phyloP scores from a whole-genome alignment of 495 filamentous ascomycete genomes.

The Cercophora newfieldiana region DNA sequence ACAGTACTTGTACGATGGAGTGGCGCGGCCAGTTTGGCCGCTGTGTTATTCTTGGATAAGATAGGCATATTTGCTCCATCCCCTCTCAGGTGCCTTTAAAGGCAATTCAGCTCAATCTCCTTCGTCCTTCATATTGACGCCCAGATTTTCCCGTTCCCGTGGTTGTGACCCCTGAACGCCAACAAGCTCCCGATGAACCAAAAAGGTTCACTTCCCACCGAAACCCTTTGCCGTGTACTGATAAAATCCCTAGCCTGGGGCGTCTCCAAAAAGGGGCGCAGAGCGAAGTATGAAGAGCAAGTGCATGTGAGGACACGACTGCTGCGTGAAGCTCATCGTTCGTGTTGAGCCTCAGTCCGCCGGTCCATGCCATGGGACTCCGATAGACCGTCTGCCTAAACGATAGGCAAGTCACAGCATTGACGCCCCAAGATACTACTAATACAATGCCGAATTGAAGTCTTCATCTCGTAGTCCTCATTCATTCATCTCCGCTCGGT shows the following conservation, averaged over 20 bases:
- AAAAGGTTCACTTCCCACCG: too few relatives aligned
- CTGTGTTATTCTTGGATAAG: not conserved
- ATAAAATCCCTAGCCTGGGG: too few relatives aligned
- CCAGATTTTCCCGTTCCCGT: not conserved
- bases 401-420: not conserved
- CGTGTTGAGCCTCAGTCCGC: too few relatives aligned
- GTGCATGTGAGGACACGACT: too few relatives aligned
- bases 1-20: not conserved
- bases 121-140: not conserved
- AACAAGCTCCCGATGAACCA: too few relatives aligned
- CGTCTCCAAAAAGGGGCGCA: too few relatives aligned
- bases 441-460: not conserved
- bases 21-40: not conserved
- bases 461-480: not conserved
- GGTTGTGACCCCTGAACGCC: not conserved
- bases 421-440: not conserved
- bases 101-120: not conserved
- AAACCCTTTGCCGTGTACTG: too few relatives aligned
- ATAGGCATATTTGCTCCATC: not conserved
- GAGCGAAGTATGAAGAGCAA: too few relatives aligned
- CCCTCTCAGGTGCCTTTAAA: not conserved
- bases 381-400: too few relatives aligned
- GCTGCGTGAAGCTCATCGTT: too few relatives aligned
- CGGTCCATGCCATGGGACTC: too few relatives aligned
- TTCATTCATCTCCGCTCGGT: conserved; percentile 27